phyloP scores from a whole-genome alignment of 495 filamentous ascomycete species.

The Podospora conica region DNA sequence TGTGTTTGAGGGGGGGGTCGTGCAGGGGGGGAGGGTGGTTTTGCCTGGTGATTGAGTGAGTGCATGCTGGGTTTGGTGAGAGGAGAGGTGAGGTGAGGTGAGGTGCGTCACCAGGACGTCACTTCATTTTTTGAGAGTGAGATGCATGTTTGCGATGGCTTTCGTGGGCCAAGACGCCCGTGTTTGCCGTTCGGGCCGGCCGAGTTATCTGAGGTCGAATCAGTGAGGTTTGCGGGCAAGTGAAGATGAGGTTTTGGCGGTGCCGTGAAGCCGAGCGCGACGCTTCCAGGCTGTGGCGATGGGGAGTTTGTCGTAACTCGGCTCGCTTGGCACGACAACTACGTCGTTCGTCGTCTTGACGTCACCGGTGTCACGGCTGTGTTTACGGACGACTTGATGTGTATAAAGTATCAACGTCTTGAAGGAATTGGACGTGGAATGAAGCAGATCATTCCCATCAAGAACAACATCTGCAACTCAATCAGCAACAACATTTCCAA shows the following conservation, averaged over 20 bases:
- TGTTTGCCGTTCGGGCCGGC: not conserved
- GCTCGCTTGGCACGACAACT: not conserved
- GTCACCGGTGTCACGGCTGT: not conserved
- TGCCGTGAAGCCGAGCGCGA: not conserved
- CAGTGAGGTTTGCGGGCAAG: not conserved
- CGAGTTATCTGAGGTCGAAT: not conserved
- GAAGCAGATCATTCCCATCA: not conserved
- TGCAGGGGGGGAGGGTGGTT: not conserved
- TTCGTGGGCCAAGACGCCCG: not conserved
- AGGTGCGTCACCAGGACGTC: no score
- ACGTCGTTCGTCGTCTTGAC: not conserved
- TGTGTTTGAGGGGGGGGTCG: no score
- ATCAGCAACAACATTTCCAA: not conserved
- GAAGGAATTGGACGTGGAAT: not conserved
- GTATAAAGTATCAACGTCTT: not conserved
- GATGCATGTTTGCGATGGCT: not conserved
- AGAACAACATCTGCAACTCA: not conserved
- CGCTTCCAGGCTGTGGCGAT: not conserved
- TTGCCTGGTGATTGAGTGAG: not conserved
- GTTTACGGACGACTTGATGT: not conserved
- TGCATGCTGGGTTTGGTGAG: no score
- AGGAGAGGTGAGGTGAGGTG: no score
- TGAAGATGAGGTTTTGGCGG: not conserved
- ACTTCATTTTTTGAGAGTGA: no score
- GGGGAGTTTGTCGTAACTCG: not conserved